Base-by-base conservation (phyloP, 805 yeast species). In the Cyberlindnera mrakii region DNA sequence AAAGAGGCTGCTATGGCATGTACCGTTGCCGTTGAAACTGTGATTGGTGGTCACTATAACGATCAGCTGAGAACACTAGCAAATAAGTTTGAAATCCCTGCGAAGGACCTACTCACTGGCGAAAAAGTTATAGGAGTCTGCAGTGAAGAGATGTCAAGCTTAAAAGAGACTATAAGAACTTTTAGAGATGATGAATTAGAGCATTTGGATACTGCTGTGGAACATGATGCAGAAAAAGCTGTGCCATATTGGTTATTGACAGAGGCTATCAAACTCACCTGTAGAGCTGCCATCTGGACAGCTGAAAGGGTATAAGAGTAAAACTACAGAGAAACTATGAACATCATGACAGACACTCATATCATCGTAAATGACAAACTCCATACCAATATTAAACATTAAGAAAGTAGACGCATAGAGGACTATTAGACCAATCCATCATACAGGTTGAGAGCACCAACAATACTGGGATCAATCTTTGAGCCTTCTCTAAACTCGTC, bases 1-100 rank as follows among this genome's bases (percentile, higher is more conserved):
- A 87, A 88, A 57, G 96, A 91, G 60, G 97, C 96, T 3, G 98
- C 99, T 3, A 93, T 93, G 99, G 98, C 99, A 1, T 93, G 99
- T 62, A 93, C 99, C 0, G 98, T 90, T 47, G 98, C 98, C 0
- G 98, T 93, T 2, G 99, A 93, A 64, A 93, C 99, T 0, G 98
- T 93, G 6, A 93, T 93, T 61, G 99, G 99, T 2, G 85, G 86
- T 2, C 99, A 93, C 61, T 93, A 93, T 65, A 93, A 93, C 60
- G 82, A 80, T 48, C 99, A 93, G 62, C 68, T 93, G 51, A 71
- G 99, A 41, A 78, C 80, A 33, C 68, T 93, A 43, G 74, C 77
- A 63, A 82, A 79, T 50, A 84, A 82, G 47, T 86, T 74, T 57
- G 73, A 77, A 15, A 68, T 77, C 25, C 60, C 67, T 15, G 63